phyloP scores from a whole-genome alignment of 2,329 filamentous ascomycete species.

The Diaporthe vexans region DNA sequence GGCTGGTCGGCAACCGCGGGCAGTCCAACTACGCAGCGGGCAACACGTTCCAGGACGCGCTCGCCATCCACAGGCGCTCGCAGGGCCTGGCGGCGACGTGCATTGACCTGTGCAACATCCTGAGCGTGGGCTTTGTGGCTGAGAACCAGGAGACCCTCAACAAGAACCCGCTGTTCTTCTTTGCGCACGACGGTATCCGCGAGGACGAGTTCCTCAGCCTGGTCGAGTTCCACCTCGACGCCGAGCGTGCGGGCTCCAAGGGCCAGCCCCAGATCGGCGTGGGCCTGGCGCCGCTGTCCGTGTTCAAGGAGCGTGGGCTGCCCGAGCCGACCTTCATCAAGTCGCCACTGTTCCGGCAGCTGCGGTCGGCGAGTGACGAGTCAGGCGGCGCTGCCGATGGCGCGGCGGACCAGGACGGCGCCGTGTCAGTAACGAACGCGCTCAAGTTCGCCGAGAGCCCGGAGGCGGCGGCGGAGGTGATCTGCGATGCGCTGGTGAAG shows the following conservation, averaged over 20 bases:
- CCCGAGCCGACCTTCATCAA: constrained; percentile 41
- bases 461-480: constrained; percentile 42
- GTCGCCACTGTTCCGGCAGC: constrained; percentile 39
- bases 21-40: constrained; percentile 48
- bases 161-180: constrained; percentile 42
- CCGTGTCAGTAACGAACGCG: constrained; percentile 37
- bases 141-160: constrained; percentile 40
- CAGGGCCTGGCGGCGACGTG: constrained; percentile 44
- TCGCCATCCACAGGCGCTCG: constrained; percentile 43
- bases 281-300: constrained; percentile 36
- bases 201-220: constrained; percentile 41
- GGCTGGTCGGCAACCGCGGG: constrained; percentile 31
- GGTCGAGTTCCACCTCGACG: constrained; percentile 42
- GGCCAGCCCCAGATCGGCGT: constrained; percentile 36
- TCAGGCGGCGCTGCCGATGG: constrained; percentile 10
- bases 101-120: constrained; percentile 47
- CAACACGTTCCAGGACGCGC: constrained; percentile 51
- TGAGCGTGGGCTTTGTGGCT: constrained; percentile 47
- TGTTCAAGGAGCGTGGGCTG: constrained; percentile 35
- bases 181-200: constrained; percentile 41
- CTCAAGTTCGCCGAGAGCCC: constrained; percentile 40
- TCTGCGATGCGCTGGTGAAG: constrained; percentile 44
- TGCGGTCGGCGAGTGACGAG: constrained; percentile 34
- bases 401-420: constrained; percentile 28
- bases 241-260: constrained; percentile 23